A percentile compares a stretch with the other conserved stretches of the same genome.
phyloP scores from a whole-genome alignment of 208 protist species.

The Crithidia mellificae region DNA sequence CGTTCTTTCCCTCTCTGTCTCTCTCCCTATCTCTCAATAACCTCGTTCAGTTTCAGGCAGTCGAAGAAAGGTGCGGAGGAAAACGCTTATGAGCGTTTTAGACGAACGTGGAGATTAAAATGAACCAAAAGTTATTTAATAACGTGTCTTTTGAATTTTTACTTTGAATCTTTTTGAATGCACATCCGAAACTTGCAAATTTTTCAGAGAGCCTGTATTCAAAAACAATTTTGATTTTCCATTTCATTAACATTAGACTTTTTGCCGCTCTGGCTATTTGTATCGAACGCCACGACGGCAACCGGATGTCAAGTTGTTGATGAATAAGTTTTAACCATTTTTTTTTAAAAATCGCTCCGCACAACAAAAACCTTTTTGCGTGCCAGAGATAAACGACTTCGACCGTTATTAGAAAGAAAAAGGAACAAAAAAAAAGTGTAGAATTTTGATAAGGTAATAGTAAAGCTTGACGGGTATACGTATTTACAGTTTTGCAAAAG shows the following conservation, averaged over 20 bases:
- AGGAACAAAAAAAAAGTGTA: constrained; percentile 11
- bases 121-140: too few relatives aligned
- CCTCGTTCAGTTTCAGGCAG: too few relatives aligned
- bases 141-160: too few relatives aligned
- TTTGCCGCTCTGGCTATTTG: neutral
- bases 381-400: neutral
- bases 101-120: too few relatives aligned
- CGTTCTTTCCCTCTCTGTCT: too few relatives aligned
- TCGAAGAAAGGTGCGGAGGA: too few relatives aligned
- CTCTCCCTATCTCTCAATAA: too few relatives aligned
- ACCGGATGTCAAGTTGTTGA: constrained; percentile 1
- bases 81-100: too few relatives aligned
- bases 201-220: neutral
- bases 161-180: too few relatives aligned
- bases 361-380: neutral
- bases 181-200: constrained; percentile 1
- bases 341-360: neutral
- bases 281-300: constrained; percentile 10
- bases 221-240: constrained; percentile 4
- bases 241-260: neutral
- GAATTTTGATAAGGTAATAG: constrained; percentile 5
- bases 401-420: too few relatives aligned
- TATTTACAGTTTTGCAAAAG: constrained; percentile 11
- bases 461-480: constrained; percentile 7
- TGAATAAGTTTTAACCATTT: constrained; percentile 1